Evolutionary conservation across 805 yeast genomes (phyloP), one percentile per base, ranked within the genome.

Genomic region (Saturnispora quitensis): DNA sequence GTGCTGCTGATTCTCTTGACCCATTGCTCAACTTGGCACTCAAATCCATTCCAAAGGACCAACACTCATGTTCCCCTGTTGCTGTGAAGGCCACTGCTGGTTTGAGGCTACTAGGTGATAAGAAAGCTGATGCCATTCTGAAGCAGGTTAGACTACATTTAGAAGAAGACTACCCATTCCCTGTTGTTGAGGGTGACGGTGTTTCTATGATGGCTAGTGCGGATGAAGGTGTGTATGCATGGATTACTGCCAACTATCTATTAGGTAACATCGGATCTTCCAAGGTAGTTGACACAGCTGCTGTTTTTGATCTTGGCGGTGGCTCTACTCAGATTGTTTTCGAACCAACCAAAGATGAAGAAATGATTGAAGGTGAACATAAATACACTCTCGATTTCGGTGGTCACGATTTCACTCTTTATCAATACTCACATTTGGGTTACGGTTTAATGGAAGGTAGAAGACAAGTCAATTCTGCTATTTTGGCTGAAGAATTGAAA

Each of bases 61-160:
- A 76, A 62, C 89, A 81, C 61, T 68, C 73, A 0, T 93, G 98
- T 71, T 82, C 98, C 2, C 99, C 98, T 6, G 78, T 93, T 45
- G 95, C 97, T 1, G 96, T 93, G 44, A 91, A 90, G 72, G 99
- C 99, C 50, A 93, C 99, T 47, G 99, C 99, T 28, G 99, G 99
- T 40, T 77, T 93, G 63, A 81, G 99, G 69, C 66, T 85, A 56
- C 73, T 90, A 50, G 98, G 99, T 52, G 80, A 78, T 48, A 84
- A 75, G 47, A 85, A 85, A 66, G 76, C 96, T 4, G 68, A 68
- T 25, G 80, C 77, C 44, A 93, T 93, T 52, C 74, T 93, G 60
- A 73, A 71, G 6, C 87, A 88, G 55, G 97, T 95, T 22, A 77
- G 86, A 65, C 62, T 66, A 10, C 93, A 89, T 63, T 73, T 93